Evolutionary conservation across 2,329 filamentous ascomycete species (phyloP), one percentile per base, ranked within the genome.

Genomic region (Fusarium poae): DNA sequence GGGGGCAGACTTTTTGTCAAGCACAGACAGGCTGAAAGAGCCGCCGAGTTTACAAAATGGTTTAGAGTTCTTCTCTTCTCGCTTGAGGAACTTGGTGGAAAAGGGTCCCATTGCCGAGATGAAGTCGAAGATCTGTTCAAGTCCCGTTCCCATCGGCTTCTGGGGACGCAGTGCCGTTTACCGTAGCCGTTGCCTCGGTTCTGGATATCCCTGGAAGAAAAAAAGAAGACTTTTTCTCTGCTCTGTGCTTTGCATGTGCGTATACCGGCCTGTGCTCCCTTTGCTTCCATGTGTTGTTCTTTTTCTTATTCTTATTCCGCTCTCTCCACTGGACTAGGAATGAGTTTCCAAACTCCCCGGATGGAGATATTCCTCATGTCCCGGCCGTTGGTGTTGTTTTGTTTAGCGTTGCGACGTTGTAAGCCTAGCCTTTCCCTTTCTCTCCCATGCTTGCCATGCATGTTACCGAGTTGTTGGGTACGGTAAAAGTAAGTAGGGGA

Each of bases 381-480:
- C 49, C 45, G 23, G 46, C 32, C 49, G 27, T 45, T 62, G 39
- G 32, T 48, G 49, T 56, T 49, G 60, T 32, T 37, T 54, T 62
- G 37, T 20, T 44, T 63, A 63, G 60, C 27, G 45, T 40, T 65
- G 35, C 45, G 52, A 65, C 62, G 52, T 65, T 65, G 60, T 45
- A 64, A 50, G 60, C 61, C 52, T 59, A 43, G 42, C 27, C 21
- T 20, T 62, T 39, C 9, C n/a, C 12, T 10, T 43, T 30, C 27
- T 45, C 8, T 44, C 18, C 42, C 42, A 29, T 44, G 42, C 16
- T 29, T 20, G 43, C 46, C 46, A 50, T 50, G 48, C 29, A 34
- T 49, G 37, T 62, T 62, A 49, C 64, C 65, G 32, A 67, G 64
- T 48, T 65, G 53, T 42, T 67, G 64, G 65, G 64, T 68, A 50